Percentiles rank a stretch among this genome's conserved stretches.
Evolutionary conservation across 345 rosid species (phyloP).

Genomic region (Salix exigua): DNA sequence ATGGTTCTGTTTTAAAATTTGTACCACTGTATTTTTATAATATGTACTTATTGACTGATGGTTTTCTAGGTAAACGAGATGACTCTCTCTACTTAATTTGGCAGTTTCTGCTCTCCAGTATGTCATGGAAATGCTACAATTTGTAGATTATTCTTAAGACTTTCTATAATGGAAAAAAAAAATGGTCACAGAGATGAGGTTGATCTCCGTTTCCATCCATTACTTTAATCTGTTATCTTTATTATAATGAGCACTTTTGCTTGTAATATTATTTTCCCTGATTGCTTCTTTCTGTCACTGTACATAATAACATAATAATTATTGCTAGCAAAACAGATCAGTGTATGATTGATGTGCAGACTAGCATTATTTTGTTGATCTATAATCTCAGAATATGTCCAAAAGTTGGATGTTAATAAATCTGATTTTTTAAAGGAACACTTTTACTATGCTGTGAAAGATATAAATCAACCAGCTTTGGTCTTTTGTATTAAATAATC

Average conservation of each 20-base stretch:
- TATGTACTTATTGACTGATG: neutral
- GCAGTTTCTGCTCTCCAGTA: neutral
- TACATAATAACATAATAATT: neutral
- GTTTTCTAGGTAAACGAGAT: neutral
- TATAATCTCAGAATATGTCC: neutral
- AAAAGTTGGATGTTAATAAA: neutral
- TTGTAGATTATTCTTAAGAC: neutral
- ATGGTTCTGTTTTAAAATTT: constrained; percentile 32
- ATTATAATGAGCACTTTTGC: neutral
- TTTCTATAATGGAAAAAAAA: neutral
- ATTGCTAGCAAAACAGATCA: neutral
- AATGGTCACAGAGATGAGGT: neutral
- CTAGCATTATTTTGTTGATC: neutral
- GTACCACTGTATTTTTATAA: neutral
- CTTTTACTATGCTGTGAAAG: neutral
- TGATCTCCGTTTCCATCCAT: neutral
- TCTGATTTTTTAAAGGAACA: neutral
- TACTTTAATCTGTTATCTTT: neutral
- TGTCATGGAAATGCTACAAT: neutral
- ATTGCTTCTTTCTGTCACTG: neutral
- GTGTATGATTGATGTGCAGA: neutral
- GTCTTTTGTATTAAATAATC: neutral
- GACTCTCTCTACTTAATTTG: neutral
- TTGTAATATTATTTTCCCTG: neutral
- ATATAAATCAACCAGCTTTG: neutral